These are phyloP conservation scores for Aegilops speltoides DNA, from an alignment of 176 grass and related monocot species.

Conservation along the genomic window DNA sequence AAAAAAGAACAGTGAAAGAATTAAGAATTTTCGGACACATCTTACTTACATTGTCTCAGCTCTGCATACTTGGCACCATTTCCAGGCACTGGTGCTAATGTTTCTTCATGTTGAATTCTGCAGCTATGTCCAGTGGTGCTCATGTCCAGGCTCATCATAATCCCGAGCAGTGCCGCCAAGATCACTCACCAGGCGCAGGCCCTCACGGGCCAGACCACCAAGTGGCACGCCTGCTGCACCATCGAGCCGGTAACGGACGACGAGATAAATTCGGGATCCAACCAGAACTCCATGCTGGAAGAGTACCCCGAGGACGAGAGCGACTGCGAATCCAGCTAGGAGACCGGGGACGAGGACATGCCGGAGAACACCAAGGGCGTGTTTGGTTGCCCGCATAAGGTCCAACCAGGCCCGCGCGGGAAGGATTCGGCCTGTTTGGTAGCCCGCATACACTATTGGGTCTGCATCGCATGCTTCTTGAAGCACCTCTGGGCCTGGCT, in stretches of 20 bases:
- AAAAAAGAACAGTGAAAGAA: neutral
- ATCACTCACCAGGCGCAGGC: slow-evolving; percentile 96
- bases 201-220: slow-evolving; percentile 78
- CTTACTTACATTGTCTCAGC: neutral
- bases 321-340: slow-evolving; percentile 30
- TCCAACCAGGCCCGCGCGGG: too few species aligned
- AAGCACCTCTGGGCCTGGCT: too few species aligned
- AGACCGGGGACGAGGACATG: slow-evolving; percentile 22
- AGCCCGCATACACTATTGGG: too few species aligned
- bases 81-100: neutral
- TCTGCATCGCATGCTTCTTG: too few species aligned
- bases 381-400: too few species aligned
- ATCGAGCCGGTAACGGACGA: slow-evolving; percentile 41
- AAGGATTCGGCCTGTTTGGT: too few species aligned
- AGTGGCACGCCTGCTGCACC: slow-evolving; percentile 94
- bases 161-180: slow-evolving; percentile 79
- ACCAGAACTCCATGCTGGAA: slow-evolving; percentile 34
- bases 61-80: neutral
- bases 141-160: slow-evolving; percentile 73
- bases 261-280: neutral
- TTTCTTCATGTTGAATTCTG: neutral
- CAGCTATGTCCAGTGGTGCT: slow-evolving; percentile 87
- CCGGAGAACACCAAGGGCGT: too few species aligned
- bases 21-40: neutral
- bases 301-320: neutral